Evolutionary conservation across 2,329 filamentous ascomycete genomes (phyloP), one percentile per base, ranked within the genome.

Genomic region (Exophiala calicioides): DNA sequence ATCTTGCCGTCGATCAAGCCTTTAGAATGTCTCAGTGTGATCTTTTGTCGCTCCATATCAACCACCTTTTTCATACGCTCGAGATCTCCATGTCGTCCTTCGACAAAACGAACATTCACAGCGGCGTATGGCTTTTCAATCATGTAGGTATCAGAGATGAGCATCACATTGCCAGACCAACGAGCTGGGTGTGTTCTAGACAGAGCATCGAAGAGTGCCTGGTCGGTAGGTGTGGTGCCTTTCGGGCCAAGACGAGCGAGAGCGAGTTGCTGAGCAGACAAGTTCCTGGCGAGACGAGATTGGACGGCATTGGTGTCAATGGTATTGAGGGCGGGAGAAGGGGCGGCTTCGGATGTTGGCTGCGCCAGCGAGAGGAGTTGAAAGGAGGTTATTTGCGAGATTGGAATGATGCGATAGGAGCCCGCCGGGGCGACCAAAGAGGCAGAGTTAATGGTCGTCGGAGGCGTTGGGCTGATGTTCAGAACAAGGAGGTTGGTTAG

Each of bases 141-240:
- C 44, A 80, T 68, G 43, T 83, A 80, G 3, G 76, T 72, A 56
- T 84, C 80, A 41, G 77, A 78, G 36, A 82, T 76, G 43, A 84
- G 71, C 53, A 85, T 84, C 39, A 72, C 72, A 24, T 71, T 68
- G 13, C 75, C 76, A 55, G 79, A 73, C 81, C 81, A 85, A 50
- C 78, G 72, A 20, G 77, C 74, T 7, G 79, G 79, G 60, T 80
- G 81, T 64, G 79, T 80, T 57, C 78, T 74, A 51, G 73, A 75
- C 43, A 85, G 72, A 8, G 76, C 73, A 67, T 84, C 80, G 57
- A 81, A 85, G 12, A 85, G 68, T 43, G 81, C 80, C 64, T 85
- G 81, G 19, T 76, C 81, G 53, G 82, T 80, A 27, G 69, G 73
- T 27, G 72, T 78, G 5, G 84, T 81, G 7, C 79, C 80, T 63